Evolutionary conservation across 257 asterid genomes (phyloP).

Genomic region (Penstemon barbatus): DNA sequence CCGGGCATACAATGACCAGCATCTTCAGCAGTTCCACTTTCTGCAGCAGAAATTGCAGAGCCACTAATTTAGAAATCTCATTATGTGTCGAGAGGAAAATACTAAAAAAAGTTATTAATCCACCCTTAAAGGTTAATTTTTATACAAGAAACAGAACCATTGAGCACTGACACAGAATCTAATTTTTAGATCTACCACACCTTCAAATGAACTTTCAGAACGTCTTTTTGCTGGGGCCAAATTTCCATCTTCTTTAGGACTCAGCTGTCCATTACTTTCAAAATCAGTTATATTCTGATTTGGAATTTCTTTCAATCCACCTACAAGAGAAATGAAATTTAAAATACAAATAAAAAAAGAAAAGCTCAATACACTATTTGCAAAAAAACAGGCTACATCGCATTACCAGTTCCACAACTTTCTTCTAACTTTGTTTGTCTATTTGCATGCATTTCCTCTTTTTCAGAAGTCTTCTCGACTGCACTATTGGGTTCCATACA

Average conservation of each 20-base stretch:
- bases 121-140: conserved; percentile 8
- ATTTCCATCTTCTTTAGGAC: conserved; percentile 34
- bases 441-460: conserved; percentile 31
- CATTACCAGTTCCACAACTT: conserved; percentile 38
- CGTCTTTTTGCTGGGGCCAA: conserved; percentile 51
- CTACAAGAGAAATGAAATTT: conserved; percentile 41
- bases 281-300: conserved; percentile 28
- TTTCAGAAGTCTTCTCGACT: conserved; percentile 32
- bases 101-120: background rate
- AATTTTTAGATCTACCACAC: conserved; percentile 25
- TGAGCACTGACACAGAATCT: too few species aligned
- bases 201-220: conserved; percentile 53
- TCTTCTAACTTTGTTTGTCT: conserved; percentile 37
- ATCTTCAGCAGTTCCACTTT: conserved; percentile 34
- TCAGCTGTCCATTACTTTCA: conserved; percentile 31
- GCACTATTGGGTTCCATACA: conserved; percentile 37
- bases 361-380: conserved; percentile 21
- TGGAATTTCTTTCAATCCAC: conserved; percentile 40
- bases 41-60: conserved; percentile 42
- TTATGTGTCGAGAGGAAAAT: too few species aligned
- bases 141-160: too few species aligned
- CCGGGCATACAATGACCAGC: conserved; percentile 37
- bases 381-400: conserved; percentile 20
- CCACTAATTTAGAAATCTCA: too few species aligned
- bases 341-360: background rate